Base-by-base conservation (phyloP, 768 basidiomycete species). In the Terana coerulea region DNA sequence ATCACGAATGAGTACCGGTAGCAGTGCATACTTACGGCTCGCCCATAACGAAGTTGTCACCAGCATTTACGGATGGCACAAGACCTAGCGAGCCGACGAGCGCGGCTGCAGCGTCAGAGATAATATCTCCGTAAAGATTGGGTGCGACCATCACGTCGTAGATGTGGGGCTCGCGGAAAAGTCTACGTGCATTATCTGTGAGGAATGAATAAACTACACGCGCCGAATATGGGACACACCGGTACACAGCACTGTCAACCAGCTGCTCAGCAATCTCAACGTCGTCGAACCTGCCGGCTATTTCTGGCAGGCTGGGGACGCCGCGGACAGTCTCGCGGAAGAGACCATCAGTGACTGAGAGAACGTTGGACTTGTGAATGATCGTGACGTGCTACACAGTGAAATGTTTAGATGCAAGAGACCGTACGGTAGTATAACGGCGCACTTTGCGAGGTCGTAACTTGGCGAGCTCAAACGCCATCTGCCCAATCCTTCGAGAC, bases 81-180 rank as follows among this genome's bases (percentile, higher is more conserved):
- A 99, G 79, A 45, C 97, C 97, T 51, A 99, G 76, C 12, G 97
- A 99, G 48, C 97, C 97, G 46, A 99, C 97, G 17, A 99, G 83
- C n/a, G 97, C 97, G 19, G 97, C 97, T 12, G 97, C 97, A 34
- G 95, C 97, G 65, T 99, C 97, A 24, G 94, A 98, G 55, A 99
- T 76, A 66, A 99, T 98, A 72, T 99, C 97, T 15, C 97, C 97
- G 67, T 98, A 99, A 12, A 99, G 80, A 68, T 99, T 99, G 15
- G 97, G 97, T 15, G 94, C 95, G 44, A 98, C 94, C 81, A 95
- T 91, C 26, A 97, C 93, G 69, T 95, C 93, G 65, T 92, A 97
- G 54, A 93, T 83, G 92, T 94, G 81, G 42, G 97, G 95, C 69
- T 99, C 95, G 41, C 97, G 86, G 85, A 98, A 98, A 59, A 98